Base-by-base conservation (phyloP, 129 eudicot genomes). In the Lonicera japonica region DNA sequence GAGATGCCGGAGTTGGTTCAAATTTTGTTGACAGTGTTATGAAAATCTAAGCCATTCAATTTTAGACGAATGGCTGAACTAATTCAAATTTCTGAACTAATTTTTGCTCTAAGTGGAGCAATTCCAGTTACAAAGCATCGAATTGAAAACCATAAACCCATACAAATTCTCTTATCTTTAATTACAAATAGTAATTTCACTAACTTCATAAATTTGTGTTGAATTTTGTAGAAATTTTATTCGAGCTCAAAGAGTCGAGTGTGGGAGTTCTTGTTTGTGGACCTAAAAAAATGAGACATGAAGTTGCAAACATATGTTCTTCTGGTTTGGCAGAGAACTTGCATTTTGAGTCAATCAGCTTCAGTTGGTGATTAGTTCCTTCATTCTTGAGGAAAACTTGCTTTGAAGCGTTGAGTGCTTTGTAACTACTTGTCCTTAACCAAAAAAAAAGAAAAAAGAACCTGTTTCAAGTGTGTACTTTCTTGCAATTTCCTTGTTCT, bases 281-380 rank as follows among this genome's bases (percentile, higher is more conserved):
- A 21, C 98, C 96, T 21, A 81, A 79, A 82, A 76, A 68, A 17
- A 66, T 92, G 88, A 84, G 91, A 63, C 96, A 87, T 59, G 96
- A 92, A 22, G 91, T 87, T 71, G 98, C 98, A 66, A 73, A 67
- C 25, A 87, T 92, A 58, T 87, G 96, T 54, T 78, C 88, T 48
- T 80, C 95, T 6, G 88, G 91, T 15, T 75, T 91, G 84, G 84
- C 79, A 5, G 77, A 76, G 11, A 92, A 92, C 72, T 81, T 92
- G 62, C 95, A 92, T 72, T 92, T 92, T 60, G 96, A 87, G 70
- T 82, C 95, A 68, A 91, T 87, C 63, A 91, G 98, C 67, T 91
- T 91, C 66, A 87, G 86, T 60, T 91, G 98, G 98, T 91, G 84
- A 82, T 75, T 50, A 18, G 6, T 23, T 1, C 36, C 36, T 29